Conservation (phyloP, 2,329 filamentous ascomycete species). For the Ceratocystis variospora region DNA sequence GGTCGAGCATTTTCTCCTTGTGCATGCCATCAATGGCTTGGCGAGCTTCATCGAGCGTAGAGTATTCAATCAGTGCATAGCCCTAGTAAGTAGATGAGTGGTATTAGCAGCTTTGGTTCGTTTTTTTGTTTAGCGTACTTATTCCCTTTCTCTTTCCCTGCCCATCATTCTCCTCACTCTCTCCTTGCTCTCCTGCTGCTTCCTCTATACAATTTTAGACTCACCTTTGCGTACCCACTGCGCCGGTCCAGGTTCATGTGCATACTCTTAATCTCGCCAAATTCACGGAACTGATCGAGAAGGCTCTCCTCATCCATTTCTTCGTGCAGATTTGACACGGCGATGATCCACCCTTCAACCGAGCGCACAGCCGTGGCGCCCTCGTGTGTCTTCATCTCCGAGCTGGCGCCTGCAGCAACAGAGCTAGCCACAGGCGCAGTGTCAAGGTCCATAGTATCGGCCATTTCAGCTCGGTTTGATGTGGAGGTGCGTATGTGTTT, state of each 20-base stretch:
- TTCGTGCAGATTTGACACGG: constrained; percentile 77
- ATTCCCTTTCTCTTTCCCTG: neutral
- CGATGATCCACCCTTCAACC: constrained; percentile 81
- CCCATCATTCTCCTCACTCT: neutral
- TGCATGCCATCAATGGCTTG: constrained; percentile 74
- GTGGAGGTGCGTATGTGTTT: no score
- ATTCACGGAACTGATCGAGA: constrained; percentile 70
- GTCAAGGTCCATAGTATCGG: constrained; percentile 48
- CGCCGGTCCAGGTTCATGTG: constrained; percentile 71
- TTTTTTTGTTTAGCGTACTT: neutral
- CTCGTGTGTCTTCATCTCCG: constrained; percentile 55
- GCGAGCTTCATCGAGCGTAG: constrained; percentile 62
- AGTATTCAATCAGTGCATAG: constrained; percentile 74
- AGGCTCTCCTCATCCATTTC: constrained; percentile 74
- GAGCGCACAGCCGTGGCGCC: constrained; percentile 71
- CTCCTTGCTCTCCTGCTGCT: no score
- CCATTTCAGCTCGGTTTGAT: constrained; percentile 28
- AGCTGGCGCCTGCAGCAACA: constrained; percentile 27
- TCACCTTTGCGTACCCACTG: constrained; percentile 75
- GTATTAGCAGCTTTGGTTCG: neutral
- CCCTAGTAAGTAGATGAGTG: constrained; percentile 38
- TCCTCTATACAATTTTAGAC: neutral
- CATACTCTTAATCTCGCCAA: constrained; percentile 74
- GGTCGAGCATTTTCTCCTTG: constrained; percentile 62
- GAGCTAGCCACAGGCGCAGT: constrained; percentile 20